Evolutionary conservation across 1,139 yeast genomes (phyloP).

Genomic region (Spathaspora sp.): DNA sequence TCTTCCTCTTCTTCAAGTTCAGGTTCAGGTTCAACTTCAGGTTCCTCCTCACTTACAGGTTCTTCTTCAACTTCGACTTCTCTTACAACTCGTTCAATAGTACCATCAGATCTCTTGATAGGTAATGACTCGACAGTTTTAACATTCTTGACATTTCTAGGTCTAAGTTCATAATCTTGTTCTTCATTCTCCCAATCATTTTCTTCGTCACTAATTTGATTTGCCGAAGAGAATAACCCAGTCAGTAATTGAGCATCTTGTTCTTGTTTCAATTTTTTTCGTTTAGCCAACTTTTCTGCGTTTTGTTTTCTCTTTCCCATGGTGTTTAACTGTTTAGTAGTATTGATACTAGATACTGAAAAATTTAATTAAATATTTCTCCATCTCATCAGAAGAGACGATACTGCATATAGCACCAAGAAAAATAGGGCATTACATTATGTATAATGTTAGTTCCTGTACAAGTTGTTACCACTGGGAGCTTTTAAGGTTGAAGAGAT

Average conservation of each 20-base stretch:
- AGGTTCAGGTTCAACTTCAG: slow-evolving; percentile 21
- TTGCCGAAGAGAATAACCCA: slow-evolving; percentile 41
- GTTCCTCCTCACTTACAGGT: slow-evolving; percentile 21
- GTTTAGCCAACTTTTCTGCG: slow-evolving; percentile 41
- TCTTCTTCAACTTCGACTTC: slow-evolving; percentile 28
- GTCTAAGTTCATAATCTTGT: slow-evolving; percentile 65
- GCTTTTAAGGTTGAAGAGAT: no score
- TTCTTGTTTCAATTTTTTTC: slow-evolving; percentile 50
- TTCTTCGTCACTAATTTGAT: slow-evolving; percentile 12
- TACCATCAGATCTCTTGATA: slow-evolving; percentile 71
- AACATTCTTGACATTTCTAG: slow-evolving; percentile 43
- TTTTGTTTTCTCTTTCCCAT: slow-evolving; percentile 50
- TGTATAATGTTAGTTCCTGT: neutral
- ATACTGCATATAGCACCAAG: neutral
- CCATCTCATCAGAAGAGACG: neutral
- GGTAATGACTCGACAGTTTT: slow-evolving; percentile 75
- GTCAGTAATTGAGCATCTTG: slow-evolving; percentile 43
- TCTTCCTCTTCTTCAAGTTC: slow-evolving; percentile 23
- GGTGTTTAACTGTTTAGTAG: neutral
- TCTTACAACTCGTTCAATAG: slow-evolving; percentile 59
- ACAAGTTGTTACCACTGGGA: no score
- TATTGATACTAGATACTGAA: neutral
- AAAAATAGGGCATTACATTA: slow-evolving; percentile 1
- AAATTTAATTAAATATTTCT: neutral
- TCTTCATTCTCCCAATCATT: slow-evolving; percentile 59